phyloP scores from a whole-genome alignment of 768 basidiomycete genomes.

The Gautieria morchelliformis region DNA sequence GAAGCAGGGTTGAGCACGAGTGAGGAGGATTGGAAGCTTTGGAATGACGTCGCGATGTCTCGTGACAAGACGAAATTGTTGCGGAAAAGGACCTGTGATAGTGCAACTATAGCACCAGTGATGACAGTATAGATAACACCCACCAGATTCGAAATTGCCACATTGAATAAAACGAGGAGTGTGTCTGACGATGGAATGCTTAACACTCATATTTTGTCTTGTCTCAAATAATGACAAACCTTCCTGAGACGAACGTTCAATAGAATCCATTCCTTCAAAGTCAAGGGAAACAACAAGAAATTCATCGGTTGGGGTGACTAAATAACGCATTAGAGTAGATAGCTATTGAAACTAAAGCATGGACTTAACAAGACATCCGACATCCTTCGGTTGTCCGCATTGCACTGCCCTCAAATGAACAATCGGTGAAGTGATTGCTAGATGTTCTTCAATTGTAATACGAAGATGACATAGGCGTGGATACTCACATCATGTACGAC shows the following conservation, averaged over 20 bases:
- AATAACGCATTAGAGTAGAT: background rate
- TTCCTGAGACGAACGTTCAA: conserved; percentile 54
- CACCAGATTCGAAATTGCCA: conserved; percentile 55
- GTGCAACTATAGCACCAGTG: background rate
- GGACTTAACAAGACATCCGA: conserved; percentile 12
- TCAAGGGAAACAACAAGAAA: conserved; percentile 48
- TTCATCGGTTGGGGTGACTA: conserved; percentile 49
- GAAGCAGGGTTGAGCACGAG: conserved; percentile 47
- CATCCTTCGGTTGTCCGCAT: conserved; percentile 47
- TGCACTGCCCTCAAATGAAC: conserved; percentile 56
- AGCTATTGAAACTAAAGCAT: background rate
- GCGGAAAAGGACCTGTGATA: conserved; percentile 45
- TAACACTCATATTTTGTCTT: background rate
- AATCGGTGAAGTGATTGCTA: conserved; percentile 48
- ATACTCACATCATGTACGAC: conserved; percentile 8
- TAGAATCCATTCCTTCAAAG: conserved; percentile 43
- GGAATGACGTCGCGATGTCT: conserved; percentile 51
- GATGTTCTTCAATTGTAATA: background rate
- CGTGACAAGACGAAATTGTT: conserved; percentile 56
- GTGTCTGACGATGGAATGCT: conserved; percentile 31
- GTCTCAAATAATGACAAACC: background rate
- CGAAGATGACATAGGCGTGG: too few relatives aligned
- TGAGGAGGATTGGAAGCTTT: conserved; percentile 50
- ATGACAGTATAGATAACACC: conserved; percentile 1
- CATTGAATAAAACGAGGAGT: conserved; percentile 53